Conservation (phyloP, 352 stramenopile species). For the Peronosclerospora sorghi region DNA sequence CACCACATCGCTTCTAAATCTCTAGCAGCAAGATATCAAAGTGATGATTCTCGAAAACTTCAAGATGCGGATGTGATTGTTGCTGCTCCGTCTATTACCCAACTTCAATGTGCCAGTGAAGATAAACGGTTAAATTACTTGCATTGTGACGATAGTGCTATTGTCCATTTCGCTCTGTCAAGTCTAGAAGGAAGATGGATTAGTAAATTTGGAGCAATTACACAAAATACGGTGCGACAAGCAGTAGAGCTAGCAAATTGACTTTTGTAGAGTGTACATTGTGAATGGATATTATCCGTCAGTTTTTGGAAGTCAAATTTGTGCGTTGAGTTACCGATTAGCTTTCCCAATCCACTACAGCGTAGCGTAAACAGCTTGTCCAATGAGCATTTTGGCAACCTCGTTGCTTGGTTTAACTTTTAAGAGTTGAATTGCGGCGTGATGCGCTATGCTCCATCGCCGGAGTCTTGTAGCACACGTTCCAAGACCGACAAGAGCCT, state of each 20-base stretch:
- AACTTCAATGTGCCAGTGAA: slow-evolving; percentile 62
- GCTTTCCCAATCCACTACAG: slow-evolving; percentile 30
- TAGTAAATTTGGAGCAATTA: slow-evolving; percentile 33
- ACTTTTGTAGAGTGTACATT: no score
- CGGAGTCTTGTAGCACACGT: slow-evolving; percentile 60
- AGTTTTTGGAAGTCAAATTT: no score
- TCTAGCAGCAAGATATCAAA: slow-evolving; percentile 48
- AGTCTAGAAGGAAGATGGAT: slow-evolving; percentile 68
- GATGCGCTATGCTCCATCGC: slow-evolving; percentile 50
- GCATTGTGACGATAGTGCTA: slow-evolving; percentile 48
- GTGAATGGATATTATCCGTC: no score
- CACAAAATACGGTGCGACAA: slow-evolving; percentile 26
- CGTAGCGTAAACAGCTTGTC: slow-evolving; percentile 49
- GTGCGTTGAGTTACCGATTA: no score
- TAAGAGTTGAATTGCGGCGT: slow-evolving; percentile 39
- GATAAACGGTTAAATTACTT: slow-evolving; percentile 51
- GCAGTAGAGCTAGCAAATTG: slow-evolving; percentile 36
- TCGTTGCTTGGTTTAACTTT: slow-evolving; percentile 59
- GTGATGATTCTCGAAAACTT: slow-evolving; percentile 23
- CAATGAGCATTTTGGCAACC: slow-evolving; percentile 41
- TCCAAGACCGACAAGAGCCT: slow-evolving; percentile 60
- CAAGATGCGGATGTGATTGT: slow-evolving; percentile 3
- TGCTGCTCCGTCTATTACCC: slow-evolving; percentile 47
- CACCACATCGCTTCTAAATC: slow-evolving; percentile 50
- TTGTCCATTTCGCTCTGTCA: slow-evolving; percentile 57